These are phyloP conservation scores for Hypoxylon lienhwacheense DNA, from an alignment of 495 filamentous ascomycete genomes.

Conservation along the genomic window DNA sequence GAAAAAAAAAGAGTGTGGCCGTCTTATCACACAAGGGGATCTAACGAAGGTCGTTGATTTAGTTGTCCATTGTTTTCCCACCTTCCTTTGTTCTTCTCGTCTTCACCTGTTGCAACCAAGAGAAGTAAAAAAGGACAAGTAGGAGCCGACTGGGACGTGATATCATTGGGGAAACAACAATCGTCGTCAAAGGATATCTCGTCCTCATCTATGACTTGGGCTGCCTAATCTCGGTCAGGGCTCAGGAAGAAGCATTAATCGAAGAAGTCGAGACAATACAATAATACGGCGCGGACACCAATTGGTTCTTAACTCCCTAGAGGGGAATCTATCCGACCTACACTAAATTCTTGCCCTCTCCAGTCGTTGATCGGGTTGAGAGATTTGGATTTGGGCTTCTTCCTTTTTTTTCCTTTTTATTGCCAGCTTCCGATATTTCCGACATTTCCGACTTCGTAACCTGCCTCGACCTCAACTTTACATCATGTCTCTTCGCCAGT, in stretches of 20 bases:
- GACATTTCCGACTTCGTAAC: slow-evolving; percentile 6
- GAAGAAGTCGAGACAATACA: slow-evolving; percentile 5
- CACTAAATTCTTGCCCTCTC: slow-evolving; percentile 28
- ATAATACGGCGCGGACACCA: slow-evolving; percentile 11
- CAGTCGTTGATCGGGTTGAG: slow-evolving; percentile 35
- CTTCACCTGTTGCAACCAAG: slow-evolving; percentile 6
- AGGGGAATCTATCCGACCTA: slow-evolving; percentile 20
- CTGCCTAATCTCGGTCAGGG: slow-evolving; percentile 5
- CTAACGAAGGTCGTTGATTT: slow-evolving; percentile 26
- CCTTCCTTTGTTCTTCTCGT: slow-evolving; percentile 17
- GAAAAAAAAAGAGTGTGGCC: neutral
- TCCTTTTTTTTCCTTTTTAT: too few relatives aligned
- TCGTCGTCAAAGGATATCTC: slow-evolving; percentile 14
- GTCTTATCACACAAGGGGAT: slow-evolving; percentile 6
- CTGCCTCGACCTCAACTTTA: neutral
- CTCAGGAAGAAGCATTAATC: slow-evolving; percentile 5
- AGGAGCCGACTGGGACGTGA: neutral
- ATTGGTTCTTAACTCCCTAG: slow-evolving; percentile 10
- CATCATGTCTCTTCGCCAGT: slow-evolving; percentile 35
- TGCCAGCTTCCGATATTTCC: neutral
- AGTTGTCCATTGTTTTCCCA: slow-evolving; percentile 26
- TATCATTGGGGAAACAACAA: slow-evolving; percentile 10
- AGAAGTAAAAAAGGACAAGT: slow-evolving; percentile 14
- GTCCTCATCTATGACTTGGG: slow-evolving; percentile 23
- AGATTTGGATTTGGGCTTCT: slow-evolving; percentile 15